phyloP scores from a whole-genome alignment of 2,329 filamentous ascomycete genomes.

The Sclerotinia subarctica region DNA sequence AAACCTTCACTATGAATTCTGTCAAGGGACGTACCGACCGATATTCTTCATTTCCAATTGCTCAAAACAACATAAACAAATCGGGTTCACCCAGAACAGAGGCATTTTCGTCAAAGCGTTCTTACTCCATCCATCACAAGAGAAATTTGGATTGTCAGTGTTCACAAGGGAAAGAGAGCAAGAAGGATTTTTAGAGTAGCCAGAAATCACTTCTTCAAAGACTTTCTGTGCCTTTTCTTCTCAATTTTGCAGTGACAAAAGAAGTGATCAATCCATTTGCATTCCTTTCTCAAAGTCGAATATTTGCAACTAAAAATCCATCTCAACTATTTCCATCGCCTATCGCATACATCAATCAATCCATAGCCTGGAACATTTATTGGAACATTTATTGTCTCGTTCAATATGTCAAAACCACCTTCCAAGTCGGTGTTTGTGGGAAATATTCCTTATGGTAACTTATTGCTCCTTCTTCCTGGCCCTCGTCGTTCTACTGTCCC shows the following conservation, averaged over 20 bases:
- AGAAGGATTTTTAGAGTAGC: slow-evolving; percentile 36
- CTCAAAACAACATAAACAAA: slow-evolving; percentile 2
- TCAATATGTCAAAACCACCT: slow-evolving; percentile 69
- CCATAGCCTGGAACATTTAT: slow-evolving; percentile 18
- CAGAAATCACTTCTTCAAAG: slow-evolving; percentile 38
- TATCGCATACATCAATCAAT: slow-evolving; percentile 5
- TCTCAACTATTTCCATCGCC: slow-evolving; percentile 23
- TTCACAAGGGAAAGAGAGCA: slow-evolving; percentile 17
- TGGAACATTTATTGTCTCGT: slow-evolving; percentile 9
- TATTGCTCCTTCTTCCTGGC: neutral
- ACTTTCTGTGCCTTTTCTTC: slow-evolving; percentile 39
- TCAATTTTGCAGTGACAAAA: slow-evolving; percentile 22
- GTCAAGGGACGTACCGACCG: neutral
- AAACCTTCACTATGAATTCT: slow-evolving; percentile 1
- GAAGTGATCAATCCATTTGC: slow-evolving; percentile 23
- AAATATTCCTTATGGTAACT: slow-evolving; percentile 76
- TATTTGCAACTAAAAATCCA: slow-evolving; percentile 26
- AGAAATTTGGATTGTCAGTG: slow-evolving; percentile 17
- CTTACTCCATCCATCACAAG: neutral
- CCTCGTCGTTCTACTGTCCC: neutral
- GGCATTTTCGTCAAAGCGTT: neutral
- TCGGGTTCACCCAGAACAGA: neutral
- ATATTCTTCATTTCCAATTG: neutral
- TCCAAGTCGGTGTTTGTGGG: slow-evolving; percentile 81
- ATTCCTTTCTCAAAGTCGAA: slow-evolving; percentile 29